Evolutionary conservation across 2,329 filamentous ascomycete species (phyloP), one percentile per base, ranked within the genome.

Genomic region (Diaporthe caulivora): DNA sequence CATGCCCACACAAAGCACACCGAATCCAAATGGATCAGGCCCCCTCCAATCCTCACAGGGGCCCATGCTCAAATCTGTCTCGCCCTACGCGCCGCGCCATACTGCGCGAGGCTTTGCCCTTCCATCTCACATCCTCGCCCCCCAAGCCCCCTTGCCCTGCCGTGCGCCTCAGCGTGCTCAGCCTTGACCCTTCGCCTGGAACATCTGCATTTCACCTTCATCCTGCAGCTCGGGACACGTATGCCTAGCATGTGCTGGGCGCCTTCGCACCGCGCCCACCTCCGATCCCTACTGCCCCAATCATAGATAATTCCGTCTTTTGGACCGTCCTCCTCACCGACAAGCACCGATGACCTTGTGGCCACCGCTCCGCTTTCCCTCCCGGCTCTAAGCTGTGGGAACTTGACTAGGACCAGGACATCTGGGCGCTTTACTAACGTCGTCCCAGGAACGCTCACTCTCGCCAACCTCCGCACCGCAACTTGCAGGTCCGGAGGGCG

Each of bases 21-120:
- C 62, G 15, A 53, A 40, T 64, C 69, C 47, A 62, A 71, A 58
- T 53, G 31, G 69, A 60, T 44, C 53, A 44, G 24, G 42, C 47
- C 18, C 44, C 58, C 62, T 47, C 55, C 69, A 60, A 71, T 53
- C 49, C 47, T 47, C 69, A 54, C 55, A 42, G 69, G 69, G 69
- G 55, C 34, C 31, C 42, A 62, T 18, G 55, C 60, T 49, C 44
- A 53, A 71, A 42, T 53, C 55, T 53, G 55, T 58, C 58, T 58
- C 47, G 26, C 69, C 44, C 42, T 62, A 71, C 69, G 49, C 49
- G 69, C 62, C 69, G 49, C 49, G 69, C 62, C 31, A n/a, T 53
- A 37, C 62, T 40, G 69, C 55, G 34, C 55, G 34, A 62, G 69
- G 69, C 55, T n/a, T 51, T 26, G 47, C n/a, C 21, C 31, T 44